Evolutionary conservation across 2,329 filamentous ascomycete species (phyloP).

Genomic region (Exophiala phaeomuriformis): DNA sequence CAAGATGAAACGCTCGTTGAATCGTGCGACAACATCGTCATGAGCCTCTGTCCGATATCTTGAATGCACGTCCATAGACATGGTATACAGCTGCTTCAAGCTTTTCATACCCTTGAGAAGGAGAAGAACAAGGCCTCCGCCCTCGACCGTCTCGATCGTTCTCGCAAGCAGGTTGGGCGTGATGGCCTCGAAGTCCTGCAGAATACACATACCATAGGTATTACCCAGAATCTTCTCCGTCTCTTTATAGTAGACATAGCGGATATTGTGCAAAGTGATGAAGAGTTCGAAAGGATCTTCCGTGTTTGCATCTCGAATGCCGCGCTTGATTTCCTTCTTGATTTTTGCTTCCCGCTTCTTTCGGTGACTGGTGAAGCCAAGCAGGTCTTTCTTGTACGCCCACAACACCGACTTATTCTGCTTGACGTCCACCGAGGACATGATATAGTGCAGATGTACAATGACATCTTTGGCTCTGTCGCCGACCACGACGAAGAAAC

Average conservation of each 20-base stretch:
- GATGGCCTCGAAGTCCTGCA: constrained; percentile 96
- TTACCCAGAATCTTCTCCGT: constrained; percentile 98
- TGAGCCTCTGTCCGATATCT: constrained; percentile 95
- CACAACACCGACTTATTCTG: constrained; percentile 94
- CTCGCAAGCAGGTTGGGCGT: constrained; percentile 94
- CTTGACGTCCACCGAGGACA: constrained; percentile 82
- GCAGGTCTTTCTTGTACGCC: constrained; percentile 97
- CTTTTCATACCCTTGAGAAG: constrained; percentile 94
- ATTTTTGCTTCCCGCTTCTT: constrained; percentile 98
- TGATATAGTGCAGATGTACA: constrained; percentile 87
- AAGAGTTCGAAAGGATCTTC: constrained; percentile 97
- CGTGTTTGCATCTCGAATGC: constrained; percentile 81
- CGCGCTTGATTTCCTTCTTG: constrained; percentile 94
- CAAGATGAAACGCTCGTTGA: constrained; percentile 95
- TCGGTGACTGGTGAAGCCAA: constrained; percentile 90
- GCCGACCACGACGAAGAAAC: constrained; percentile 94
- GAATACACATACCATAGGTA: constrained; percentile 95
- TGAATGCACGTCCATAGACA: constrained; percentile 97
- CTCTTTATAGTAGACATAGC: constrained; percentile 99
- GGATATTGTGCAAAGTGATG: constrained; percentile 90
- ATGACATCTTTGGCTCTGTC: constrained; percentile 94
- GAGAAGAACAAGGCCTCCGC: constrained; percentile 82
- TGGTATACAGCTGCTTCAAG: constrained; percentile 90
- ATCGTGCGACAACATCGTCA: constrained; percentile 85
- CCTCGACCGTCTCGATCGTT: constrained; percentile 95